phyloP scores from a whole-genome alignment of 78 protist genomes.

The Chrysochromulina tobinii region DNA sequence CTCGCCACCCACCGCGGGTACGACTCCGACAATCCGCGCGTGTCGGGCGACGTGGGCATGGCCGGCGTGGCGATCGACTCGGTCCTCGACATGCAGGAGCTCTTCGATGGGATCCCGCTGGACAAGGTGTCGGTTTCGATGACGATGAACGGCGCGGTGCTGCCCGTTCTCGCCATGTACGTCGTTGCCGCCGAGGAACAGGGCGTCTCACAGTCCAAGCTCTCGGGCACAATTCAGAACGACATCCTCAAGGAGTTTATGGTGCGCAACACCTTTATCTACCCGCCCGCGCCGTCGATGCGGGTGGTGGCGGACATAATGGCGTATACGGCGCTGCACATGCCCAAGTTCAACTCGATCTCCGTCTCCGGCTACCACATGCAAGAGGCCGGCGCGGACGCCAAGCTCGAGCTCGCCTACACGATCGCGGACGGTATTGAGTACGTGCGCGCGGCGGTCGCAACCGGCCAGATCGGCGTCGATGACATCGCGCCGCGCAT shows the following conservation, averaged over 20 bases:
- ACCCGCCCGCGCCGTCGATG: slow-evolving; percentile 96
- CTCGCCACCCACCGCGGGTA: slow-evolving; percentile 97
- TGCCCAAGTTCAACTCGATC: slow-evolving; percentile 96
- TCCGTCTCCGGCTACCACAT: slow-evolving; percentile 96
- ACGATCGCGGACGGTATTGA: slow-evolving; percentile 97
- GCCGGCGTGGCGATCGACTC: slow-evolving; percentile 98
- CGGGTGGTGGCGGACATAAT: slow-evolving; percentile 91
- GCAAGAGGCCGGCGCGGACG: slow-evolving; percentile 97
- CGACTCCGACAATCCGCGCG: slow-evolving; percentile 94
- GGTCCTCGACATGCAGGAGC: slow-evolving; percentile 92
- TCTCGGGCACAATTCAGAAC: slow-evolving; percentile 97
- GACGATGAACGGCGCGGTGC: slow-evolving; percentile 99
- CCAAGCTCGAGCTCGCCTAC: slow-evolving; percentile 91
- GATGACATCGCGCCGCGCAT: slow-evolving; percentile 95
- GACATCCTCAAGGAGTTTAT: slow-evolving; percentile 93
- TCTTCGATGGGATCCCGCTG: slow-evolving; percentile 72
- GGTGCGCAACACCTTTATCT: slow-evolving; percentile 97
- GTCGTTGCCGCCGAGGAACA: slow-evolving; percentile 62
- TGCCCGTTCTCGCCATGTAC: slow-evolving; percentile 95
- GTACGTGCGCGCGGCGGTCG: slow-evolving; percentile 56
- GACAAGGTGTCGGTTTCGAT: slow-evolving; percentile 80
- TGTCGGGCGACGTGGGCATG: slow-evolving; percentile 96
- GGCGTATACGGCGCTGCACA: slow-evolving; percentile 81
- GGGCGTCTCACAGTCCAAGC: slow-evolving; percentile 80
- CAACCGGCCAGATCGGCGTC: not conserved